Evolutionary conservation across 2,329 filamentous ascomycete genomes (phyloP), one percentile per base, ranked within the genome.

Genomic region (Ophiostoma sp.): DNA sequence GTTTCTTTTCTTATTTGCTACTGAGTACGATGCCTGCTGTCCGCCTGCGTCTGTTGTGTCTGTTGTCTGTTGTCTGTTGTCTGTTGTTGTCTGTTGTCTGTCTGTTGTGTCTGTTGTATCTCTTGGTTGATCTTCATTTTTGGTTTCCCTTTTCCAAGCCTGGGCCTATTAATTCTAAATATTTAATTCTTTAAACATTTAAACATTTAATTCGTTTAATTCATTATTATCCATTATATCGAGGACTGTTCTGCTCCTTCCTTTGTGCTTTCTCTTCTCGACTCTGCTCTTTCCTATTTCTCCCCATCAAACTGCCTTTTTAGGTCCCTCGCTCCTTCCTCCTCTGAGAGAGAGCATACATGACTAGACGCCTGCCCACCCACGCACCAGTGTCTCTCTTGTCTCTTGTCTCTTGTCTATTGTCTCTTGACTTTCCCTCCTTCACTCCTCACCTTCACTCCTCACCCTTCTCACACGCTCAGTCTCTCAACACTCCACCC

Each of bases 321-420:
- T 66, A n/a, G 44, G 48, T 36, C n/a, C 20, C 23, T 54, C 68
- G 54, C 27, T 52, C 66, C 35, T 65, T 54, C 57, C 69, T 52
- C 66, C 44, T 66, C 35, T 60, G 68, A 69, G 57, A 52, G 44
- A 48, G 44, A 48, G 20, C 5, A 57, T 71, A 72, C 71, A 71
- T 73, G 72, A 71, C 71, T 67, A 70, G 69, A 67, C 69, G 67
- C 60, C n/a, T 69, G 70, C 62, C 72, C 67, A 62, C 72, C 60
- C 48, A 52, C 69, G 13, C 67, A 54, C 41, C n/a, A 36, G 67
- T 64, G 44, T 67, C 60, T 57, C 13, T 67, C 57, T 35, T 15
- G 20, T 67, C 20, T 64, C 39, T 39, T 54, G 39, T 68, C 52
- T 57, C 35, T 44, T 64, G n/a, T 20, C 33, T 60, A 27, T 33